Base-by-base conservation (phyloP, 1,284 basidiomycete genomes). In the Trichosporon sp. region DNA sequence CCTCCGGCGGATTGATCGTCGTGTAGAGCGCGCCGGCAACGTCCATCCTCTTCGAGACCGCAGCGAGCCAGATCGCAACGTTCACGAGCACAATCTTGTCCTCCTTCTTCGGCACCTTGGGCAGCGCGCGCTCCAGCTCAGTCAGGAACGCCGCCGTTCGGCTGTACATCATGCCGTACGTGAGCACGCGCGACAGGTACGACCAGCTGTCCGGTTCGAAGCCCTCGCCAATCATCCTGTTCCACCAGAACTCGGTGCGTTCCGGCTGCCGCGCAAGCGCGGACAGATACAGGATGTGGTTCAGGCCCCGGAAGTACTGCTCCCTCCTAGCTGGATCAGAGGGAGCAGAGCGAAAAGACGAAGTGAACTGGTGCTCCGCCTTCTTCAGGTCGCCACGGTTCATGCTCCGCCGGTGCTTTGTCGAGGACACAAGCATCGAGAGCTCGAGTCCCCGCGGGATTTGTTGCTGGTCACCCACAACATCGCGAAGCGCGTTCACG, bases 1-100 rank as follows among this genome's bases (percentile, higher is more conserved):
- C 56, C 15, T 31, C 29, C 13, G 56, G 56, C 18, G 62, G 47
- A 2, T 47, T 34, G 35, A 72, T 65, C 2, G 64, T 60, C 4
- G 35, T 85, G 75, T 92, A 94, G 32, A 92, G 86, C 68, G 85
- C 84, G 63, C 82, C 77, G 2, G 88, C 88, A 32, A 89, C 76
- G 66, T 90, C 87, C 66, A 89, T 78, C 21, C 86, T 85, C 2
- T 84, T 83, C 58, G 85, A 85, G 31, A 84, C 83, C 7, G 65
- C 69, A 1, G 67, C 63, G 23, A 65, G 47, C 69, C 69, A 72
- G 72, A 87, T 87, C 13, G 88, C 86, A 72, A 90, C 91, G 73
- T 78, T 78, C 58, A 68, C 51, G 18, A 73, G 65, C 21, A 68
- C 42, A 15, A 70, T 31, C 18, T 53, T 60, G 64, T 60, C 25